Evolutionary conservation across 2,329 filamentous ascomycete genomes (phyloP), one percentile per base, ranked within the genome.

Genomic region (Pyricularia sp.): DNA sequence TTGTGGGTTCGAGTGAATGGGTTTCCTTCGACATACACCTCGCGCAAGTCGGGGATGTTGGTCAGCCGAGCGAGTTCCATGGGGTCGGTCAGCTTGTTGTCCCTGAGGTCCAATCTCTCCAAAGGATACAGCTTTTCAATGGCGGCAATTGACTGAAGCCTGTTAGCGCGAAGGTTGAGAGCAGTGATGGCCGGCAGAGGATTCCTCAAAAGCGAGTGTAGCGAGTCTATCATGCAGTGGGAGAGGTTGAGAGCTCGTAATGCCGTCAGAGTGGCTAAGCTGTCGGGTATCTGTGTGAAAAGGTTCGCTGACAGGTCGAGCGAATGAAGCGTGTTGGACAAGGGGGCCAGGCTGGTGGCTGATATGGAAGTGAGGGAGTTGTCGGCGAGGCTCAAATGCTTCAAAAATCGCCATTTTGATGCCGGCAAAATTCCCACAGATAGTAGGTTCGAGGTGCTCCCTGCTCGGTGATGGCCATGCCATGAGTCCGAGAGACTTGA

Each of bases 161-260:
- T 89, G 77, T 99, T 99, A 66, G 88, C 92, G 69, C 94, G 90
- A 69, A 99, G 86, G 75, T 98, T 98, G 69, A 99, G 83, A 1
- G 94, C 94, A 1, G 92, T 96, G 71, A 99, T 97, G 25, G 95
- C 94, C 31, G 95, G 94, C 5, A 99, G 84, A 14, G 95, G 93
- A 74, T 91, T 95, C 71, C 91, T 89, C 2, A 89, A 89, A 61
- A 99, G 83, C 1, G 94, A 97, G 74, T 96, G 92, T 69, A 99
- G 84, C 20, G 93, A 95, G 73, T 94, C 92, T 71, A 99, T 98
- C 94, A 98, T 97, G 84, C 94, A 98, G 75, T 97, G 92, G 4
- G 94, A 97, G 30, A 99, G 84, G 75, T 99, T 98, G 68, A 99
- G 82, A 28, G 95, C 94, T 72, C 94, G 89, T n/a, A 99, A 85